These are phyloP conservation scores for Dioszegia aurantiaca DNA, from an alignment of 768 basidiomycete species.

Conservation along the genomic window DNA sequence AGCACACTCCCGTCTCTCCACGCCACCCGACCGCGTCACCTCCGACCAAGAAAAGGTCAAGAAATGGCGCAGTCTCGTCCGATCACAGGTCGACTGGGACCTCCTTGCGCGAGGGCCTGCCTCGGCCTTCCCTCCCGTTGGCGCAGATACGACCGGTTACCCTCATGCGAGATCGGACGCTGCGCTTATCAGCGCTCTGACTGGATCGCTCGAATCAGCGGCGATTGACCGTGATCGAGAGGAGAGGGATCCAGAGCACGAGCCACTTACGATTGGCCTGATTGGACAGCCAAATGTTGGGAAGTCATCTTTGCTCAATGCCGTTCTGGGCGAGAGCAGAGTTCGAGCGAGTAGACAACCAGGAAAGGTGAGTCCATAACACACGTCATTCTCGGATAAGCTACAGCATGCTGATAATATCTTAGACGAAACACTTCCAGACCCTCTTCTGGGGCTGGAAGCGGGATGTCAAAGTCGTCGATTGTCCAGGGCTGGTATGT, in stretches of 20 bases:
- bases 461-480: slow-evolving; percentile 78
- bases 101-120: slow-evolving; percentile 29
- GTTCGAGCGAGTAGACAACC: slow-evolving; percentile 57
- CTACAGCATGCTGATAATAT: slow-evolving; percentile 47
- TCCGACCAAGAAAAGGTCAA: slow-evolving; percentile 57
- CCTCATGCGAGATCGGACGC: no score
- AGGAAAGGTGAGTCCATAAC: slow-evolving; percentile 43
- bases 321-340: slow-evolving; percentile 90
- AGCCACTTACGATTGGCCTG: slow-evolving; percentile 69
- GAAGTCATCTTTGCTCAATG: slow-evolving; percentile 96
- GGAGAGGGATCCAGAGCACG: slow-evolving; percentile 29
- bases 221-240: slow-evolving; percentile 30
- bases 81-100: slow-evolving; percentile 71
- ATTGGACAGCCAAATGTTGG: slow-evolving; percentile 98
- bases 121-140: slow-evolving; percentile 16
- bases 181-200: slow-evolving; percentile 21
- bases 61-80: slow-evolving; percentile 67
- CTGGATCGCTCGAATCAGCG: no score
- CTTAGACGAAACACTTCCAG: slow-evolving; percentile 98
- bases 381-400: no score
- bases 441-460: slow-evolving; percentile 77
- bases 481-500: slow-evolving; percentile 97
- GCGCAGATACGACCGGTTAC: slow-evolving; percentile 13
- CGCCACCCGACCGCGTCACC: slow-evolving; percentile 64
- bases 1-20: slow-evolving; percentile 66